Conservation (phyloP, 345 rosid genomes). For the Sonneratia caseolaris region DNA sequence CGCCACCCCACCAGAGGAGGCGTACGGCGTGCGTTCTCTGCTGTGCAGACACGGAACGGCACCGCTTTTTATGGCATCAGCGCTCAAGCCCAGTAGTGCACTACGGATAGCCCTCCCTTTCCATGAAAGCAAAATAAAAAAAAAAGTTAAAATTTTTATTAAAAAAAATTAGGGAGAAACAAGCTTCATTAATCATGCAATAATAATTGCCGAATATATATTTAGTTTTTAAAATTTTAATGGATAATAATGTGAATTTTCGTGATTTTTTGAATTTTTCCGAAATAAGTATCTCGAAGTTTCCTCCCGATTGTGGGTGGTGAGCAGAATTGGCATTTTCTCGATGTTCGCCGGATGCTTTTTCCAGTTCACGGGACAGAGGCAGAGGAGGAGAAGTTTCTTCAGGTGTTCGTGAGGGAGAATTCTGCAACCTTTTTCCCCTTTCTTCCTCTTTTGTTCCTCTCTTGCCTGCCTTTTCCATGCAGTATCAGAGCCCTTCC, state of each 20-base stretch:
- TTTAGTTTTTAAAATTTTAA: too few species aligned
- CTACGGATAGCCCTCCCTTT: neutral
- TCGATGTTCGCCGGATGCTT: neutral
- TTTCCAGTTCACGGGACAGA: neutral
- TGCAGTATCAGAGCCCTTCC: too few species aligned
- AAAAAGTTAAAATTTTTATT: too few species aligned
- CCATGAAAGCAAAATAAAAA: neutral
- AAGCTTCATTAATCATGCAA: too few species aligned
- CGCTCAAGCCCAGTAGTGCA: neutral
- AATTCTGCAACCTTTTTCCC: neutral
- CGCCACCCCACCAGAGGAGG: neutral
- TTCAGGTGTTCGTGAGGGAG: neutral
- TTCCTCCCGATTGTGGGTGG: too few species aligned
- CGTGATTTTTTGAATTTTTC: too few species aligned
- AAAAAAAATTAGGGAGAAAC: too few species aligned
- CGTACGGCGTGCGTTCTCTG: neutral
- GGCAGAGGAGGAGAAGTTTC: neutral
- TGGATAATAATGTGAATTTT: too few species aligned
- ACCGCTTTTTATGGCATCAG: neutral
- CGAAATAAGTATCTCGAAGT: too few species aligned
- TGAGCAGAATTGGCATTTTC: neutral
- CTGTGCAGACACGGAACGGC: constrained; percentile 2
- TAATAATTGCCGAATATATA: too few species aligned
- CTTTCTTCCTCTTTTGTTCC: neutral
- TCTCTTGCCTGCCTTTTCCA: neutral